Conservation (phyloP, 148 eudicot genomes). For the Suaeda aralocaspica region DNA sequence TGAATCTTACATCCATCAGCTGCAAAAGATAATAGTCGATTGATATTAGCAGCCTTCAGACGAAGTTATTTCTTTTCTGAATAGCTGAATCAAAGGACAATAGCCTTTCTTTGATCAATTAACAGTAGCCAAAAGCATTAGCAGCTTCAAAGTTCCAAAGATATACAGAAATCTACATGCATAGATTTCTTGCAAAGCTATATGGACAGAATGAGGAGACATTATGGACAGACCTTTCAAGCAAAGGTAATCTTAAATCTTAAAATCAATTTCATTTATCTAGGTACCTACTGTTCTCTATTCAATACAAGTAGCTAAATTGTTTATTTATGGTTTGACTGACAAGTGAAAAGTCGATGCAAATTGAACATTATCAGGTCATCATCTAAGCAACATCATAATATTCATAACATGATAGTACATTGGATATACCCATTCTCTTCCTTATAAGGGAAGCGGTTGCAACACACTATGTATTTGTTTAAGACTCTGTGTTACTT, state of each 20-base stretch:
- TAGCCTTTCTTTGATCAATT: too few relatives aligned
- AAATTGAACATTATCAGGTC: neutral
- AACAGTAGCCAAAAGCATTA: neutral
- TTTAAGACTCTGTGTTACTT: too few relatives aligned
- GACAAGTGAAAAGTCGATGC: neutral
- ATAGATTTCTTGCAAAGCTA: neutral
- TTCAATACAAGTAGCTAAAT: neutral
- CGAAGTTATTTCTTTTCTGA: too few relatives aligned
- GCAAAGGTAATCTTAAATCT: neutral
- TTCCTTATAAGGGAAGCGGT: neutral
- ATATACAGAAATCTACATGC: neutral
- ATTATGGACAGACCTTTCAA: neutral
- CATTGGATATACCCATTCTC: neutral
- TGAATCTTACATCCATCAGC: too few relatives aligned
- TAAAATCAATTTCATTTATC: neutral
- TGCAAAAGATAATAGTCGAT: too few relatives aligned
- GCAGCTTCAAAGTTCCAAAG: too few relatives aligned
- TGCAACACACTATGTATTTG: too few relatives aligned
- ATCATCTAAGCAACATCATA: conserved; percentile 1
- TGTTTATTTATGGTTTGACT: too few relatives aligned
- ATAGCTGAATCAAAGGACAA: too few relatives aligned
- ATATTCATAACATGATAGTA: too few relatives aligned
- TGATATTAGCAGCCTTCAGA: too few relatives aligned
- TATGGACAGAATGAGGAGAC: neutral
- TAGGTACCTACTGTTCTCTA: neutral